Conservation (phyloP, 202 grass and related monocot genomes). For the Carex sylvatica region DNA sequence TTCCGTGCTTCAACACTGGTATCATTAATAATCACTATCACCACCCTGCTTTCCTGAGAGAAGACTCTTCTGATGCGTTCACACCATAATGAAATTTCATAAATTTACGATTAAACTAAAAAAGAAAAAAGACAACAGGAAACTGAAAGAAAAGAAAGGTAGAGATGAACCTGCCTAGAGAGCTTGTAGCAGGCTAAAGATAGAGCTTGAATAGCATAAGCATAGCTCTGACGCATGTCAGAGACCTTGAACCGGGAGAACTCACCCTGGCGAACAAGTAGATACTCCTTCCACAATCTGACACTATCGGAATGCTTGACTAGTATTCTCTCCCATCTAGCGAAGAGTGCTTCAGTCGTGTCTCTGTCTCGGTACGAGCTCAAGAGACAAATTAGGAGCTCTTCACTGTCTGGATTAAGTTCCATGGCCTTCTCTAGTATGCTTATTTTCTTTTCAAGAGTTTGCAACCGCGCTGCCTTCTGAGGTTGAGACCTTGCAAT, state of each 20-base stretch:
- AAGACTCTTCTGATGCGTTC: too few relatives aligned
- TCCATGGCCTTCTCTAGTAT: conserved; percentile 89
- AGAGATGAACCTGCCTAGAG: conserved; percentile 80
- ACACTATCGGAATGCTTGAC: conserved; percentile 65
- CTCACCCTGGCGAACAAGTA: conserved; percentile 82
- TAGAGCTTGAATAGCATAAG: conserved; percentile 81
- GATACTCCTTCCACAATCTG: conserved; percentile 93
- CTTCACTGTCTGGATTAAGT: conserved; percentile 82
- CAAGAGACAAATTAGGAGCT: conserved; percentile 75
- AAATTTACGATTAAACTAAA: conserved; percentile 12
- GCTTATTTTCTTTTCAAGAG: conserved; percentile 91
- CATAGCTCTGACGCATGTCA: conserved; percentile 57
- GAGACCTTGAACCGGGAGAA: conserved; percentile 96
- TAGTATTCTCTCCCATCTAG: conserved; percentile 83
- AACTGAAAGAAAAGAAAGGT: conserved; percentile 31
- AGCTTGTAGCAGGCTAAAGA: conserved; percentile 76
- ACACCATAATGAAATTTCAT: neutral
- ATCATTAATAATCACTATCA: too few relatives aligned
- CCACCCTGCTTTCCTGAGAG: too few relatives aligned
- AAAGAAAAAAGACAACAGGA: neutral
- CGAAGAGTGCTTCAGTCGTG: conserved; percentile 47
- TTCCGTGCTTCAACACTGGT: too few relatives aligned
- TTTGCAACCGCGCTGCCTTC: conserved; percentile 79
- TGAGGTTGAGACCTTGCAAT: conserved; percentile 68
- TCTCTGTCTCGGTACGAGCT: conserved; percentile 82